Conservation (phyloP, 2,329 filamentous ascomycete genomes). For the Sclerotiophoma versabilis region DNA sequence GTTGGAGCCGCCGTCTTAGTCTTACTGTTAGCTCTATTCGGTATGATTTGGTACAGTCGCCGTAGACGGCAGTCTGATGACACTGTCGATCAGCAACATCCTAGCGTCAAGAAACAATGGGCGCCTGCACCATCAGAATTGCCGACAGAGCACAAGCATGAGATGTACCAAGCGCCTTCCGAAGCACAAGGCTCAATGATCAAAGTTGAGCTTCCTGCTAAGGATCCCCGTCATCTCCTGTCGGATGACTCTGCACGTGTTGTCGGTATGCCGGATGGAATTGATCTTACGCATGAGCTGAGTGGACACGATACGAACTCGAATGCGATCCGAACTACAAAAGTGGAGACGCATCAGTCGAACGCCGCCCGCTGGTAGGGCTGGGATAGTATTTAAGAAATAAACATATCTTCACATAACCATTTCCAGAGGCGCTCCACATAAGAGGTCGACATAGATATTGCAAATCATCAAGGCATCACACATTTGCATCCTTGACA, state of each 20-base stretch:
- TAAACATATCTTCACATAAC: too few relatives aligned
- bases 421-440: too few relatives aligned
- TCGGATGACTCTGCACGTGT: background rate
- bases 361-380: background rate
- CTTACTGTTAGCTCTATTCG: background rate
- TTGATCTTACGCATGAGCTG: background rate
- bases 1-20: background rate
- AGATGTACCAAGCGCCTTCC: background rate
- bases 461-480: too few relatives aligned
- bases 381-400: too few relatives aligned
- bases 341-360: background rate
- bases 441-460: too few relatives aligned
- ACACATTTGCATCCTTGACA: background rate
- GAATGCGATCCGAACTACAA: background rate
- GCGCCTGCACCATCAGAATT: background rate
- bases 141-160: background rate
- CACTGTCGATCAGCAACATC: background rate
- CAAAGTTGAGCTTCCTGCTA: background rate
- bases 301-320: background rate
- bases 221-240: background rate
- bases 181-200: background rate
- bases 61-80: too few relatives aligned
- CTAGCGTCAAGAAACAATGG: background rate
- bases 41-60: background rate
- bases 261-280: background rate